These are phyloP conservation scores for Hyaloscypha bicolor DNA, from an alignment of 495 filamentous ascomycete genomes.

Conservation along the genomic window DNA sequence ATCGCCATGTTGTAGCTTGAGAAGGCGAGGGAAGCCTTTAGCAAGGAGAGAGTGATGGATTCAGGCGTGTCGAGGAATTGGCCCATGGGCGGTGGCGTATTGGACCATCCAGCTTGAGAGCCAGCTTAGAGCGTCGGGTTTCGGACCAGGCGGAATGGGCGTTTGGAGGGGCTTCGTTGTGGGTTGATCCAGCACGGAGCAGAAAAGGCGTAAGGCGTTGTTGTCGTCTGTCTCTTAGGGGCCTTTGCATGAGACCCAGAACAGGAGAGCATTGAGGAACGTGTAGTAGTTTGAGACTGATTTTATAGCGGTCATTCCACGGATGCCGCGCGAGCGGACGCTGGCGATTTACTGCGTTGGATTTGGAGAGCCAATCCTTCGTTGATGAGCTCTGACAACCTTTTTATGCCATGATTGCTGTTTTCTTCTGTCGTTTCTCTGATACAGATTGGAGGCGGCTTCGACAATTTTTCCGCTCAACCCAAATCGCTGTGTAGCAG, in stretches of 20 bases:
- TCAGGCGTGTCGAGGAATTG: constrained; percentile 11
- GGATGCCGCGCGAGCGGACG: not conserved
- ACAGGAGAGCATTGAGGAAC: constrained; percentile 6
- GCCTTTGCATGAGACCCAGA: not conserved
- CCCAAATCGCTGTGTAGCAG: too few species aligned
- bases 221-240: not conserved
- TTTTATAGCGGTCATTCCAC: not conserved
- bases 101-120: constrained; percentile 5
- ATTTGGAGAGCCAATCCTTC: not conserved
- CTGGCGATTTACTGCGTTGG: not conserved
- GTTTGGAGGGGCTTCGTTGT: not conserved
- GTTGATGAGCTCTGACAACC: not conserved
- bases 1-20: constrained; percentile 8
- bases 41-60: not conserved
- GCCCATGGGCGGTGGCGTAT: not conserved
- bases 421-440: too few species aligned
- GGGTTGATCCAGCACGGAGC: constrained; percentile 3
- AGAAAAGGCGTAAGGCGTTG: constrained; percentile 1
- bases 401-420: not conserved
- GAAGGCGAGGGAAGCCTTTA: not conserved
- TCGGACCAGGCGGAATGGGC: not conserved
- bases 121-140: not conserved
- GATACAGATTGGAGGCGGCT: too few species aligned
- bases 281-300: not conserved
- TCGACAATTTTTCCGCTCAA: too few species aligned